A percentile compares a stretch with the other conserved stretches of the same genome.
These are phyloP conservation scores for Cutaneotrichosporon dermatis DNA, from an alignment of 1,284 basidiomycete species.

Conservation along the genomic window DNA sequence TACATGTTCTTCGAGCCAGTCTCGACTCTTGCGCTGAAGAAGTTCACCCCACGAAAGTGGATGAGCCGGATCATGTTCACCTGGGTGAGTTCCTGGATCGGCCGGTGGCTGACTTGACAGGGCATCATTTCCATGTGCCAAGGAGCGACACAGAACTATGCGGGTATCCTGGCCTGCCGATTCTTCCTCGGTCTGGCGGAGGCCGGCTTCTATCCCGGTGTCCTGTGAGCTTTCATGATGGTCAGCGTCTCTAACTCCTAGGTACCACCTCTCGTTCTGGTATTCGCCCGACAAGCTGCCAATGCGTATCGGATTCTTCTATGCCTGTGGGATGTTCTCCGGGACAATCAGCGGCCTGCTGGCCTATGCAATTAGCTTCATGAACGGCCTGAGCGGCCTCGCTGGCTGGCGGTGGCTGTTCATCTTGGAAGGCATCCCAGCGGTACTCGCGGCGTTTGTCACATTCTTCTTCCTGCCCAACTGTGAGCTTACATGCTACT, in stretches of 20 bases:
- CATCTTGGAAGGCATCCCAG: conserved; percentile 52
- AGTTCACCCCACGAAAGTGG: conserved; percentile 31
- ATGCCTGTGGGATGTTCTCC: conserved; percentile 19
- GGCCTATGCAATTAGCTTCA: conserved; percentile 32
- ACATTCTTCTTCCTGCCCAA: conserved; percentile 51
- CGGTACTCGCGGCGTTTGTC: conserved; percentile 39
- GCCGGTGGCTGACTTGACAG: background rate
- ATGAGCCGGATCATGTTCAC: conserved; percentile 26
- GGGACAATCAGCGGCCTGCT: conserved; percentile 33
- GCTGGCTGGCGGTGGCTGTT: conserved; percentile 46
- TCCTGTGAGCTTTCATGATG: conserved; percentile 14
- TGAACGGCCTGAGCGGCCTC: conserved; percentile 26
- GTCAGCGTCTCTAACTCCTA: no score
- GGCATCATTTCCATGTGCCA: conserved; percentile 11
- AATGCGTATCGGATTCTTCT: conserved; percentile 21
- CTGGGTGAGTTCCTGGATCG: conserved; percentile 1
- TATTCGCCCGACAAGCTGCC: conserved; percentile 26
- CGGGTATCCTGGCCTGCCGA: conserved; percentile 33
- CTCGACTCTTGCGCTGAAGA: conserved; percentile 18
- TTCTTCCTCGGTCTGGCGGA: conserved; percentile 42
- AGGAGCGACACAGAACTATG: conserved; percentile 23
- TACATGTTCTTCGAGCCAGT: conserved; percentile 12
- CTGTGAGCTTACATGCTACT: conserved; percentile 17
- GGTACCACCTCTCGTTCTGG: conserved; percentile 33
- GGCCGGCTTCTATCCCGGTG: conserved; percentile 35